Conservation (phyloP, 1,284 basidiomycete genomes). For the Cystobasidium pallidum region DNA sequence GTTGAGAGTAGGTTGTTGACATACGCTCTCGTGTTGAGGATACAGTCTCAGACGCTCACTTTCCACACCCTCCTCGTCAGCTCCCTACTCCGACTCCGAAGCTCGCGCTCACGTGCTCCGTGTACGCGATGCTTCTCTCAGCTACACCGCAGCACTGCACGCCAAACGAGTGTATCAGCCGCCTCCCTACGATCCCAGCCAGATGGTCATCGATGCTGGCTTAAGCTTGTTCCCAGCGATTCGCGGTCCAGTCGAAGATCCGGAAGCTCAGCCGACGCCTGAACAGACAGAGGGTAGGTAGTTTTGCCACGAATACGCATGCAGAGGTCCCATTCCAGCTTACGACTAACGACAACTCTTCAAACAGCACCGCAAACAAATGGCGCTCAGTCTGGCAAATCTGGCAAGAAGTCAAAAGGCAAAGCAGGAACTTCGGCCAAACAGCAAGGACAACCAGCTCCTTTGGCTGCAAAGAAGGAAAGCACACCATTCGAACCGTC, state of each 20-base stretch:
- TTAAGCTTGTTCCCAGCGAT: constrained; percentile 60
- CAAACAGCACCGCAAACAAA: constrained; percentile 44
- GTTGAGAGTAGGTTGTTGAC: constrained; percentile 34
- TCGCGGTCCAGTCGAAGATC: constrained; percentile 55
- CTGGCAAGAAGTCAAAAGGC: constrained; percentile 44
- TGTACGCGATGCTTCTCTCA: constrained; percentile 60
- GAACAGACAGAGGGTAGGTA: constrained; percentile 2
- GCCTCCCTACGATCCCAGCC: constrained; percentile 35
- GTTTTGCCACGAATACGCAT: too few relatives aligned
- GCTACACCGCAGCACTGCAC: constrained; percentile 57
- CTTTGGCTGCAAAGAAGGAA: constrained; percentile 10
- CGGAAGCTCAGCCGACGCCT: background rate
- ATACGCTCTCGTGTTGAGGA: background rate
- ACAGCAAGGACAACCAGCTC: constrained; percentile 2
- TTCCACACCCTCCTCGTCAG: constrained; percentile 49
- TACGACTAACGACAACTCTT: too few relatives aligned
- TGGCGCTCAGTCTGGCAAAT: constrained; percentile 50
- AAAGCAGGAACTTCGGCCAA: constrained; percentile 4
- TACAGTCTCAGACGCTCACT: background rate
- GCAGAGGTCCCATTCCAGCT: too few relatives aligned
- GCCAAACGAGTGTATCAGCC: constrained; percentile 53
- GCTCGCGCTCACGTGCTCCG: constrained; percentile 61
- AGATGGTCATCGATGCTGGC: constrained; percentile 52
- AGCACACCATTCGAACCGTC: constrained; percentile 11
- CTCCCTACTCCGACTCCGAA: constrained; percentile 61